Evolutionary conservation across 148 eudicot species (phyloP).

Genomic region (Fagopyrum tataricum): DNA sequence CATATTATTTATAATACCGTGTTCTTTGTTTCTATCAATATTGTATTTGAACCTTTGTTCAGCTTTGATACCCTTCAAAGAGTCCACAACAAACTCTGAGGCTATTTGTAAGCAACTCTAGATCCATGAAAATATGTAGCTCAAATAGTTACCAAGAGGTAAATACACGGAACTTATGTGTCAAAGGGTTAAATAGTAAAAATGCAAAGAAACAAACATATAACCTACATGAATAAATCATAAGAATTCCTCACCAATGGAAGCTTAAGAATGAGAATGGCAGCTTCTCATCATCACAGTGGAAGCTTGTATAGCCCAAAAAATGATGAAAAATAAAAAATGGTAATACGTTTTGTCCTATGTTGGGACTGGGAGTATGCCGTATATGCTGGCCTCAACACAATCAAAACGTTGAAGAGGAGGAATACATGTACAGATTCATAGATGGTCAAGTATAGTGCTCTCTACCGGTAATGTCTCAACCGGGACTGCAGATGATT

Average conservation of each 20-base stretch:
- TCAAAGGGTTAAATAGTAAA: background rate
- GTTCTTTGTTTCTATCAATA: no score
- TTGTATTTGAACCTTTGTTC: no score
- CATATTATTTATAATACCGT: no score
- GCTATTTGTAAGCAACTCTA: no score
- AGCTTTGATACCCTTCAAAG: no score
- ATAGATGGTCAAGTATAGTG: slow-evolving; percentile 11
- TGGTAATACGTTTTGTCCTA: background rate
- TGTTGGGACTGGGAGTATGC: slow-evolving; percentile 4
- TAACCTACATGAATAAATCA: slow-evolving; percentile 8
- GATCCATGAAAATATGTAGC: no score
- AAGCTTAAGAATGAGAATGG: background rate
- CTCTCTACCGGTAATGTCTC: slow-evolving; percentile 3
- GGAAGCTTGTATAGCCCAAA: slow-evolving; percentile 8
- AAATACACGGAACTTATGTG: no score
- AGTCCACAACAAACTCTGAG: no score
- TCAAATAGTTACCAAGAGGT: background rate
- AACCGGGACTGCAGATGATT: slow-evolving; percentile 2
- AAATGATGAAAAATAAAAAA: slow-evolving; percentile 1
- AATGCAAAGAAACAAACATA: slow-evolving; percentile 3
- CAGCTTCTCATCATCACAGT: slow-evolving; percentile 14
- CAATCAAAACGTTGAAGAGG: background rate
- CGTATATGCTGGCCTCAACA: slow-evolving; percentile 9
- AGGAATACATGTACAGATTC: slow-evolving; percentile 10
- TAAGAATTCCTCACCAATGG: slow-evolving; percentile 9